A percentile compares a stretch with the other conserved stretches of the same genome.
phyloP scores from a whole-genome alignment of 2,329 filamentous ascomycete genomes.

The Allantophomopsis lycopodina region DNA sequence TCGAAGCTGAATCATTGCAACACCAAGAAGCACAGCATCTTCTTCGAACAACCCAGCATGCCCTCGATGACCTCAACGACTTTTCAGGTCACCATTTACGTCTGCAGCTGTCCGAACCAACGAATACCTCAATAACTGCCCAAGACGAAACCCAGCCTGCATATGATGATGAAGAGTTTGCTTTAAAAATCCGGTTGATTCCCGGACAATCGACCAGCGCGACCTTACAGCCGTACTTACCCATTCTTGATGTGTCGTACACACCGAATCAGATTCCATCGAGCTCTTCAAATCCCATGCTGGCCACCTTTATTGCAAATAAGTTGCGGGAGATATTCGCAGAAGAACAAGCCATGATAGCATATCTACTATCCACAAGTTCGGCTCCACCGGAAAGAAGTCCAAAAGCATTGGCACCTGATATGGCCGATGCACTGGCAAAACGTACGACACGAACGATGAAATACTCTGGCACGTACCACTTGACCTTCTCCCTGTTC shows the following conservation, averaged over 20 bases:
- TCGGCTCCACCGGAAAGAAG: constrained; percentile 34
- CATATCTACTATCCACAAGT: constrained; percentile 53
- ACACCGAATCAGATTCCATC: constrained; percentile 54
- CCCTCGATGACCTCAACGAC: constrained; percentile 75
- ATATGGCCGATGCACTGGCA: constrained; percentile 39
- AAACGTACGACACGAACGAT: constrained; percentile 73
- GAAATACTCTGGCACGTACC: constrained; percentile 87
- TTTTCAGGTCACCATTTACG: constrained; percentile 76
- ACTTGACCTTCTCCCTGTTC: constrained; percentile 91
- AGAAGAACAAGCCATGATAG: constrained; percentile 81
- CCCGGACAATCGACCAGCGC: constrained; percentile 47
- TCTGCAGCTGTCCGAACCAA: constrained; percentile 42
- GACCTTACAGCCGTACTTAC: constrained; percentile 52
- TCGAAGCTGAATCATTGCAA: constrained; percentile 55
- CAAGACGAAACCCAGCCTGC: constrained; percentile 17
- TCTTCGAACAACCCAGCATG: constrained; percentile 69
- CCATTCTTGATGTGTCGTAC: constrained; percentile 68
- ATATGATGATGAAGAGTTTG: constrained; percentile 32
- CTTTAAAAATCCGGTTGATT: constrained; percentile 57
- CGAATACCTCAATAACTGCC: constrained; percentile 7
- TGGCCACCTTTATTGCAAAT: constrained; percentile 63
- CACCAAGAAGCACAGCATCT: constrained; percentile 58
- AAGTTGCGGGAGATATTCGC: constrained; percentile 67
- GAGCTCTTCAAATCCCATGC: constrained; percentile 61
- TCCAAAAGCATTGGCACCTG: constrained; percentile 31